These are phyloP conservation scores for Ustilago nuda DNA, from an alignment of 1,284 basidiomycete species.

Conservation along the genomic window DNA sequence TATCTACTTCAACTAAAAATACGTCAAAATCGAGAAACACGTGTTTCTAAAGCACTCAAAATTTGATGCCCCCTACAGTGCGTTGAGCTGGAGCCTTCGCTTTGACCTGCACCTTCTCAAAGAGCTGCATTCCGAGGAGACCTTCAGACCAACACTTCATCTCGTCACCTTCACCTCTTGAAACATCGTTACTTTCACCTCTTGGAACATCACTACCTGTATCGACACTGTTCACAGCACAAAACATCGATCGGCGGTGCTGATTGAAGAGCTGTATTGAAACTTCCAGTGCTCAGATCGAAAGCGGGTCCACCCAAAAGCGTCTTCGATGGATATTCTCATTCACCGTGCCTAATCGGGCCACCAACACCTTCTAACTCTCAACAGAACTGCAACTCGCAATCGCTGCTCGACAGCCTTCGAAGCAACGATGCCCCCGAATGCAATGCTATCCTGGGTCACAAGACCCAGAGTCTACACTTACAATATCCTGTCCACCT, in stretches of 20 bases:
- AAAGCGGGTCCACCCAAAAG: not conserved
- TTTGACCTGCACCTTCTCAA: not conserved
- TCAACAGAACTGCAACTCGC: not conserved
- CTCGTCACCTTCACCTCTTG: not conserved
- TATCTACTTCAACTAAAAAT: no score
- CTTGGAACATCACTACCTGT: not conserved
- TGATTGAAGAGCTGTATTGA: not conserved
- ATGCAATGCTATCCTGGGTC: constrained; percentile 27
- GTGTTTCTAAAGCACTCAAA: no score
- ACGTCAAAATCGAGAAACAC: no score
- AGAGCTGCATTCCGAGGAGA: not conserved
- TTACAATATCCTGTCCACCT: constrained; percentile 56
- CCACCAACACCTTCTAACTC: not conserved
- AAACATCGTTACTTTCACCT: not conserved
- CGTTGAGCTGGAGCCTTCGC: constrained; percentile 35
- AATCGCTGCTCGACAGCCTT: not conserved
- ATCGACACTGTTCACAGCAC: not conserved
- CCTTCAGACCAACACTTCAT: constrained; percentile 33
- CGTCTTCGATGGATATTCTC: constrained; percentile 18
- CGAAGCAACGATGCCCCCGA: constrained; percentile 20
- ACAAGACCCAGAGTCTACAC: constrained; percentile 49
- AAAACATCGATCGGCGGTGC: not conserved
- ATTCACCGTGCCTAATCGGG: constrained; percentile 14
- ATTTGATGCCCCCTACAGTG: not conserved
- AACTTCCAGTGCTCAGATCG: not conserved